Conservation (phyloP, 208 protist genomes). For the Tritrichomonas foetus region DNA sequence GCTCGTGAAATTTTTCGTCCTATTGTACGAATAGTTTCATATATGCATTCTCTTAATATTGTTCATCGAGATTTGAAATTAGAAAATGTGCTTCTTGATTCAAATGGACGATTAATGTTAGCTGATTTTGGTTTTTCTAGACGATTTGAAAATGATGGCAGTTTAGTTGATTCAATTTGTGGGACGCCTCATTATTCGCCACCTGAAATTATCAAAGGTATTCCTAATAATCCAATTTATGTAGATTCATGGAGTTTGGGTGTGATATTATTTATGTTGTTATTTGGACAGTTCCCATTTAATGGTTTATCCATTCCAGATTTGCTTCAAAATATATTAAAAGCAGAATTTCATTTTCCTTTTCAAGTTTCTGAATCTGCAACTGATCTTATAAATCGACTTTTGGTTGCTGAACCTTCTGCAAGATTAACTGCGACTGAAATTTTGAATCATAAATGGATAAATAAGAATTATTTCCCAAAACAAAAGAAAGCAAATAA, state of each 20-base stretch:
- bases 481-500: not conserved
- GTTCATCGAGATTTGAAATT: constrained; percentile 48
- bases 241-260: constrained; percentile 12
- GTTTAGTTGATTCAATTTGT: constrained; percentile 11
- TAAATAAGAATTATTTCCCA: not conserved
- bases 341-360: not conserved
- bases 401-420: not conserved
- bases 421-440: not conserved
- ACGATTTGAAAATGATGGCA: not conserved
- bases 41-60: constrained; percentile 41
- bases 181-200: constrained; percentile 32
- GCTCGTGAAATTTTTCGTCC: constrained; percentile 41
- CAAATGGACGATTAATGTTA: not conserved
- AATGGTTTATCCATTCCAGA: constrained; percentile 14
- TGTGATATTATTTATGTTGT: not conserved
- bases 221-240: not conserved
- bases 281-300: not conserved
- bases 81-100: constrained; percentile 45
- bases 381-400: not conserved
- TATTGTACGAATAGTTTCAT: constrained; percentile 43
- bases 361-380: not conserved
- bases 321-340: not conserved
- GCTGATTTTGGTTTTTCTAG: constrained; percentile 27
- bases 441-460: not conserved
- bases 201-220: constrained; percentile 18